Percentiles rank a stretch among this genome's conserved stretches.
These are phyloP conservation scores for Dictyostelium intermedium DNA, from an alignment of 78 protist species.

Conservation along the genomic window DNA sequence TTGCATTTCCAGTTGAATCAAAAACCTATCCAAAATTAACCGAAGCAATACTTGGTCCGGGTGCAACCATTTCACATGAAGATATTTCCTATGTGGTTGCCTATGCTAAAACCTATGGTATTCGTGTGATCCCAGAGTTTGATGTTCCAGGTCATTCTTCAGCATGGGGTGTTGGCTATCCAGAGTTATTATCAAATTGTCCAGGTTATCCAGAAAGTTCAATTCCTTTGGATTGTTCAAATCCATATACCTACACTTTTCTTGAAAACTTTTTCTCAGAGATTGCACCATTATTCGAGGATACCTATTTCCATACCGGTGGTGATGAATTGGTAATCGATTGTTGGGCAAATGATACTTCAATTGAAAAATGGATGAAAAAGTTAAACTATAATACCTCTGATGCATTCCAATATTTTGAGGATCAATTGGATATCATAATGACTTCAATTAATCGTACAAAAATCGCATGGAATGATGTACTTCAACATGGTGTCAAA, in stretches of 20 bases:
- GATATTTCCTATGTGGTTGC: slow-evolving; percentile 87
- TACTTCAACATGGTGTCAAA: neutral
- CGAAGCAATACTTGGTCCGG: slow-evolving; percentile 77
- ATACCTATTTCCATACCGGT: slow-evolving; percentile 85
- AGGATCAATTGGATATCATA: neutral
- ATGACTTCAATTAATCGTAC: slow-evolving; percentile 16
- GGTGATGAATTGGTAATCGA: slow-evolving; percentile 91
- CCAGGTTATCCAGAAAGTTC: slow-evolving; percentile 25
- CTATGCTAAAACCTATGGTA: slow-evolving; percentile 90
- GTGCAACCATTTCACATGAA: slow-evolving; percentile 73
- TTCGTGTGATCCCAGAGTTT: slow-evolving; percentile 90
- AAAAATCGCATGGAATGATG: slow-evolving; percentile 70
- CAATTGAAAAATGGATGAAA: slow-evolving; percentile 73
- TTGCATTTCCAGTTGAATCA: slow-evolving; percentile 89
- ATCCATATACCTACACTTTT: slow-evolving; percentile 16
- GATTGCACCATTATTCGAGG: slow-evolving; percentile 16
- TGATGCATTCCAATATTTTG: slow-evolving; percentile 65
- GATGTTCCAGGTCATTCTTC: slow-evolving; percentile 97
- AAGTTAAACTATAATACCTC: neutral
- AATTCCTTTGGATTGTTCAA: slow-evolving; percentile 79
- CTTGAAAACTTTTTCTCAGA: slow-evolving; percentile 30
- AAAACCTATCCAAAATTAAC: slow-evolving; percentile 77
- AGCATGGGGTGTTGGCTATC: slow-evolving; percentile 91
- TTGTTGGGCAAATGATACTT: slow-evolving; percentile 87
- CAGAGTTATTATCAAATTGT: slow-evolving; percentile 83